phyloP scores from a whole-genome alignment of 371 early-diverging fungal species.

The Choanephora cucurbitarum region DNA sequence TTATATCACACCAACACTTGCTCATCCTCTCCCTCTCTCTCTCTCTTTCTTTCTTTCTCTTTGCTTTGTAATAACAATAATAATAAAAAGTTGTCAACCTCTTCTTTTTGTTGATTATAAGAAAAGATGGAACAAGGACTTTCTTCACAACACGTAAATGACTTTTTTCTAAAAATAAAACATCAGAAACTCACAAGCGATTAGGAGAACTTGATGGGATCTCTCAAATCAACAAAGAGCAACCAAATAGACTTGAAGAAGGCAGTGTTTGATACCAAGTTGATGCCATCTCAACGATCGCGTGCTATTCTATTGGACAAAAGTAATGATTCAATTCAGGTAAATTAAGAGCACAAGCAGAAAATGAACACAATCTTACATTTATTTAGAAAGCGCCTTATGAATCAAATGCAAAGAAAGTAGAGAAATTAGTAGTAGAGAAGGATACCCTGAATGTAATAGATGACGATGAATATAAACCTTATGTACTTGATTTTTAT shows the following conservation, averaged over 20 bases:
- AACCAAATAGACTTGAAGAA: background rate
- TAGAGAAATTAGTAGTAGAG: constrained; percentile 1
- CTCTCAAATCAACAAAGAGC: background rate
- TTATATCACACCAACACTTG: too few species aligned
- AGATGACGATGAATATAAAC: constrained; percentile 4
- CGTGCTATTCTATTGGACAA: constrained; percentile 21
- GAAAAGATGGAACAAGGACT: too few species aligned
- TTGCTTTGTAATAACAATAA: too few species aligned
- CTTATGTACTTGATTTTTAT: constrained; percentile 21
- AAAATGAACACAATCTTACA: too few species aligned
- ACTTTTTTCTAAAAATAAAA: too few species aligned
- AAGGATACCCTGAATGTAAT: background rate
- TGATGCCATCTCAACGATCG: too few species aligned
- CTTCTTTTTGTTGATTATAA: background rate
- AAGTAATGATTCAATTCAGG: constrained; percentile 13
- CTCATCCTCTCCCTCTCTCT: too few species aligned
- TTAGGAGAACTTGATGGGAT: too few species aligned
- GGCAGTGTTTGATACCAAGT: background rate
- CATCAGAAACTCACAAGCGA: too few species aligned
- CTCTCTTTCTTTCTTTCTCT: background rate
- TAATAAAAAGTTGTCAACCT: too few species aligned
- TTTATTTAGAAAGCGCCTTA: too few species aligned
- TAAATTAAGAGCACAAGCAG: too few species aligned
- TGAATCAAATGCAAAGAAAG: background rate
- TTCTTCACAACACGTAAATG: background rate